Conservation (phyloP, 2,329 filamentous ascomycete species). For the Tolypocladium album region DNA sequence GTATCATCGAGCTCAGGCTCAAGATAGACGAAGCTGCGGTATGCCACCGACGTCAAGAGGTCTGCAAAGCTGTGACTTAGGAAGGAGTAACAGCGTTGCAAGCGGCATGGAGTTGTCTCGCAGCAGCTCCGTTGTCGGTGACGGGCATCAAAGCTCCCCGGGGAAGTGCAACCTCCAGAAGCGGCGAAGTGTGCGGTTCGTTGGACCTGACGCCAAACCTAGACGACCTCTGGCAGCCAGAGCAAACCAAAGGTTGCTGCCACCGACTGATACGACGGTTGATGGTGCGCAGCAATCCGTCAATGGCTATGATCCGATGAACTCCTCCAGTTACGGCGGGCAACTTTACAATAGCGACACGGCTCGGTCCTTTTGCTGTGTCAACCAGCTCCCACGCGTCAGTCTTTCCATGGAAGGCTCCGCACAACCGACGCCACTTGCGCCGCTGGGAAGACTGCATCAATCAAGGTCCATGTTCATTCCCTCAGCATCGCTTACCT, state of each 20-base stretch:
- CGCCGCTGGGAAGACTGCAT: constrained; percentile 38
- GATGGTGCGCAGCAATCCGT: not conserved
- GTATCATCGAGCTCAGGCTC: constrained; percentile 41
- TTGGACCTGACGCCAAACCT: constrained; percentile 20
- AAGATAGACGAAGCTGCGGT: constrained; percentile 19
- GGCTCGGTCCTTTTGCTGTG: constrained; percentile 9
- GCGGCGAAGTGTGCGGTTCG: constrained; percentile 47
- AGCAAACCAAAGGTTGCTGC: constrained; percentile 6
- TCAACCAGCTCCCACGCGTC: constrained; percentile 22
- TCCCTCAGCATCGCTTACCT: constrained; percentile 13
- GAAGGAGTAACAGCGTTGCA: constrained; percentile 10
- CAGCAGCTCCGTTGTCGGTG: constrained; percentile 5
- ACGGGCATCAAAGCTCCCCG: constrained; percentile 9
- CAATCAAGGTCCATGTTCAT: constrained; percentile 46
- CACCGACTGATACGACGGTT: not conserved
- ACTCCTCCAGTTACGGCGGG: not conserved
- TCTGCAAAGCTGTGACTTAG: not conserved
- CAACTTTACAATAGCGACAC: not conserved
- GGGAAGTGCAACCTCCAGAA: constrained; percentile 19
- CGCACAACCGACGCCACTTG: constrained; percentile 33
- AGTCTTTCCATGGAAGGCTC: constrained; percentile 38
- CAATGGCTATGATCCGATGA: not conserved
- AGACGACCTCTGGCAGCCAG: constrained; percentile 17
- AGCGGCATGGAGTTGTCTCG: constrained; percentile 8
- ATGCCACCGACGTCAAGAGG: constrained; percentile 1